Evolutionary conservation across 163 green algal genomes (phyloP), one percentile per base, ranked within the genome.

Genomic region (Volvox carteri): DNA sequence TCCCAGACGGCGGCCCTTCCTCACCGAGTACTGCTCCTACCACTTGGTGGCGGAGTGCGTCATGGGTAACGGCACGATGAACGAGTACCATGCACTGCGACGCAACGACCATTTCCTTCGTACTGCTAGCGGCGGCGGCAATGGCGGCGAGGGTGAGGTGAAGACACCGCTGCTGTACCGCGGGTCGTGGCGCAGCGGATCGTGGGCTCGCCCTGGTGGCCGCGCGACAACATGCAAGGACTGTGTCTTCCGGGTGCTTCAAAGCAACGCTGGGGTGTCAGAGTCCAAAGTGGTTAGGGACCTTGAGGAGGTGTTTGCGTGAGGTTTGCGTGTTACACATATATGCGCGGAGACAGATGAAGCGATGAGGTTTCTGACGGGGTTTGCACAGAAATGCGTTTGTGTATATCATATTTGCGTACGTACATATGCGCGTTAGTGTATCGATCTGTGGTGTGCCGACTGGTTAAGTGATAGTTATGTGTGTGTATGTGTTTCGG

Each of bases 21-120:
- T 75, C 56, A 85, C 78, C 23, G 79, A 86, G 79, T 86, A 86
- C 60, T 67, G 42, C n/a, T 78, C 62, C 8, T 86, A 86, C 44
- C 62, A 78, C 62, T 42, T 86, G 11, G 79, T 86, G 14, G 42
- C 79, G 6, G 79, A 86, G 62, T 86, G 79, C 44, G 21, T 44
- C 6, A 19, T 78, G 62, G 79, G 79, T 9, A 28, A 9, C 0
- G 79, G 79, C 16, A 86, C 79, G 30, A 48, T 78, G 16, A 11
- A 46, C 48, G 21, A 0, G 42, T 50, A 86, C n/a, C 79, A 86
- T 30, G 79, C 60, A 19, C n/a, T 23, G 37, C 25, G 9, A 46
- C 7, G n/a, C 9, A 30, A 58, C 42, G 21, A 18, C 1, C 35
- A 35, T 6, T 12, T 37, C 28, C 19, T 8, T 65, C 19, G 54